Conservation (phyloP, 106 monocot genomes). For the Hemerocallis citrina region DNA sequence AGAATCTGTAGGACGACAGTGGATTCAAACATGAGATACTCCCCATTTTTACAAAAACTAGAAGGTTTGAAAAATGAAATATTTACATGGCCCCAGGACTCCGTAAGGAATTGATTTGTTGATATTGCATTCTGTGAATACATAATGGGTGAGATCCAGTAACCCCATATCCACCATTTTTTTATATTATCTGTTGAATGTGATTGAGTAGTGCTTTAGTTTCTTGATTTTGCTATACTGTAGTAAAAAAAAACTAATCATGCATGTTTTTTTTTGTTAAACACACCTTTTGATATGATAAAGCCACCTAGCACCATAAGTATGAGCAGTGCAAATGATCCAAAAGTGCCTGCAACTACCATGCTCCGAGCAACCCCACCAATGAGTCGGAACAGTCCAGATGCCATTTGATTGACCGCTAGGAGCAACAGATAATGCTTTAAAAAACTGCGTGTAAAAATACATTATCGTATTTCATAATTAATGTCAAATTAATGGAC, state of each 20-base stretch:
- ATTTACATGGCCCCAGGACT: conserved; percentile 33
- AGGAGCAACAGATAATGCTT: conserved; percentile 47
- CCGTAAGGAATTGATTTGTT: conserved; percentile 42
- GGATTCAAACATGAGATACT: neutral
- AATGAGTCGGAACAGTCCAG: conserved; percentile 46
- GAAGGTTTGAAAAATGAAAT: neutral
- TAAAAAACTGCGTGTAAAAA: conserved; percentile 35
- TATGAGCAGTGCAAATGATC: conserved; percentile 44
- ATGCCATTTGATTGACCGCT: conserved; percentile 47
- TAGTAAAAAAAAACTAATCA: too few relatives aligned
- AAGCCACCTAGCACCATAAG: conserved; percentile 63
- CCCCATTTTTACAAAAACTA: too few relatives aligned
- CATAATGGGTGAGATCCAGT: conserved; percentile 58
- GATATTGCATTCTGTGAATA: conserved; percentile 41
- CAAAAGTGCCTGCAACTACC: conserved; percentile 49
- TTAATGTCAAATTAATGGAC: neutral
- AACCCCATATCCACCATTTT: conserved; percentile 69
- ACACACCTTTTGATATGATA: conserved; percentile 27
- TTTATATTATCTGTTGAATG: conserved; percentile 36
- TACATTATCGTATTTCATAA: neutral
- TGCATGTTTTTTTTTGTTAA: neutral
- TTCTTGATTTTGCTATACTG: neutral
- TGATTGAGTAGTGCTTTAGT: neutral
- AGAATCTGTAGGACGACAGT: neutral
- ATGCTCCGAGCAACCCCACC: conserved; percentile 35